Evolutionary conservation across 352 stramenopile genomes (phyloP).

Genomic region (Pythium aristosporum): DNA sequence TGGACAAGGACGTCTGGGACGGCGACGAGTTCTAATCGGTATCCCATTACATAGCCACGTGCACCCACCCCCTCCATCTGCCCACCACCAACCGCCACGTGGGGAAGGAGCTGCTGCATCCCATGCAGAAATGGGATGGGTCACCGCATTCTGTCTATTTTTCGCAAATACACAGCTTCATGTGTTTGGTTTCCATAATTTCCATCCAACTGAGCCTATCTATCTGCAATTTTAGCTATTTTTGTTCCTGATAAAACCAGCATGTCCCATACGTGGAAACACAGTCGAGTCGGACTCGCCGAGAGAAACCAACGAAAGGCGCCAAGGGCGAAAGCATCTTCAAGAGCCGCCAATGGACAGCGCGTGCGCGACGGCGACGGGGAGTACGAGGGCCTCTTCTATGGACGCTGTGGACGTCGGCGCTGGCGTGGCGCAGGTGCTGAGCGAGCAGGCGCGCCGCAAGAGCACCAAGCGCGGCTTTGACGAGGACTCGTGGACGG

Average conservation of each 20-base stretch:
- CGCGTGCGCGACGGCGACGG: neutral
- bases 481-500: slow-evolving; percentile 86
- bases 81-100: too few relatives aligned
- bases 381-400: slow-evolving; percentile 1
- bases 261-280: slow-evolving; percentile 23
- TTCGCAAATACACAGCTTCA: slow-evolving; percentile 9
- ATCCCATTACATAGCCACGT: neutral
- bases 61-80: neutral
- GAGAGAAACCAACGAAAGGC: slow-evolving; percentile 12
- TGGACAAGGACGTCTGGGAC: slow-evolving; percentile 78
- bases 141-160: slow-evolving; percentile 8
- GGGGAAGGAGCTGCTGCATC: neutral
- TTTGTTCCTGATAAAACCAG: slow-evolving; percentile 14
- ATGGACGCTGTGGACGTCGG: slow-evolving; percentile 14
- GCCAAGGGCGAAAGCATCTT: slow-evolving; percentile 8
- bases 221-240: neutral
- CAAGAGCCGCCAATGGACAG: slow-evolving; percentile 15
- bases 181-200: slow-evolving; percentile 11
- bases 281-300: slow-evolving; percentile 3
- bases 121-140: neutral
- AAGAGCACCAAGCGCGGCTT: slow-evolving; percentile 35
- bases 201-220: neutral
- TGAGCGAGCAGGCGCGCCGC: slow-evolving; percentile 17
- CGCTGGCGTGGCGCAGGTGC: slow-evolving; percentile 10
- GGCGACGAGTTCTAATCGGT: slow-evolving; percentile 48